Base-by-base conservation (phyloP, 305 asterid species). In the Rubia tinctorum region DNA sequence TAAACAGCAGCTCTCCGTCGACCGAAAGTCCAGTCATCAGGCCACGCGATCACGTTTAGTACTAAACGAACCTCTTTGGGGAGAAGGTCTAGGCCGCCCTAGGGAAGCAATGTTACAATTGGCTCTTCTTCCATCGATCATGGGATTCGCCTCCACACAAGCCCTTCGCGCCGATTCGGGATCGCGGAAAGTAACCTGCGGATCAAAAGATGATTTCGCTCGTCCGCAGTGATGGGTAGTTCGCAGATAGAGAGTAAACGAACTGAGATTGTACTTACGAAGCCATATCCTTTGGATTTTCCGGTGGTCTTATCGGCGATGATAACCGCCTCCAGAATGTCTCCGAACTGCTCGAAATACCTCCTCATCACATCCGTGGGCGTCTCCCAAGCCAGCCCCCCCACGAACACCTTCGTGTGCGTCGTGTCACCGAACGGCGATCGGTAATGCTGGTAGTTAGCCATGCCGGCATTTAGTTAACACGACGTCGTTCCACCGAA, bases 381-480 rank as follows among this genome's bases (percentile, higher is more conserved):
- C 7, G 99, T 91, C 59, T 94, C 99, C 99, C 99, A 94, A 45
- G 99, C 99, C 10, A 94, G 85, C 2, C 99, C 99, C 22, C 99
- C 99, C 23, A 94, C 99, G 63, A 94, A 94, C 17, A 94, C 97
- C 79, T 94, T 94, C 0, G 99, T 94, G 63, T 77, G 82, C 1
- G 98, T 94, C 27, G 99, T 94, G 86, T 90, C 99, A 37, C 99
- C 99, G 69, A 91, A 94, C 37, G 98, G 98, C 75, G 97, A 92
- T 84, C 96, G 96, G 78, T 93, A 90, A 87, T 91, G 96, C 84
- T 85, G 98, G 77, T 88, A 85, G 47, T n/a, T n/a, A n/a, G 98
- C 88, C 98, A 89, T 90, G 61, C 61, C 61, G 55, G 79, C 86
- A 81, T 72, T 34, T 69, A 71, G 71, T n/a, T 45, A 55, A 65